Conservation (phyloP, 2,329 filamentous ascomycete species). For the Epichloe baconii region DNA sequence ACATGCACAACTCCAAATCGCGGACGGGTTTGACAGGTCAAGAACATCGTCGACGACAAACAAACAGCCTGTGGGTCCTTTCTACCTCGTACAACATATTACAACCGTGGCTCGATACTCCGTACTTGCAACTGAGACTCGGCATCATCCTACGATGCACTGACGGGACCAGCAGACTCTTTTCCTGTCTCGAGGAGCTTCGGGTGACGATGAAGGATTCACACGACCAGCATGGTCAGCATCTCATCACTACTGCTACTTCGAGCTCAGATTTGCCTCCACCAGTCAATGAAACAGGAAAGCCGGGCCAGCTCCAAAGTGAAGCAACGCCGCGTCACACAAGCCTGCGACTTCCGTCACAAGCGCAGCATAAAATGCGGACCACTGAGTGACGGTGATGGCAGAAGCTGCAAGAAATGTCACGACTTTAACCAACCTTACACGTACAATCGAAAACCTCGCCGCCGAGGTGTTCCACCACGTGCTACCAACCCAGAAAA, state of each 20-base stretch:
- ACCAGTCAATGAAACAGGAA: neutral
- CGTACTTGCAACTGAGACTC: too few relatives aligned
- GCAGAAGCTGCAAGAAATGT: conserved; percentile 22
- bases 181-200: too few relatives aligned
- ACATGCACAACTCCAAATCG: neutral
- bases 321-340: conserved; percentile 7
- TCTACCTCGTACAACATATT: too few relatives aligned
- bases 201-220: too few relatives aligned
- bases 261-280: neutral
- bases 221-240: too few relatives aligned
- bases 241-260: too few relatives aligned
- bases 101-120: too few relatives aligned
- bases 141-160: too few relatives aligned
- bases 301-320: neutral
- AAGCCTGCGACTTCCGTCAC: conserved; percentile 33
- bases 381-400: conserved; percentile 19
- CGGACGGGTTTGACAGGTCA: neutral
- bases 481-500: conserved; percentile 3
- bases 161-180: too few relatives aligned
- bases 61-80: neutral
- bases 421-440: conserved; percentile 35
- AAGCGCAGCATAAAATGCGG: conserved; percentile 12
- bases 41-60: neutral
- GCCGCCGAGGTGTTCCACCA: conserved; percentile 18
- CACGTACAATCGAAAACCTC: conserved; percentile 29